A percentile compares a stretch with the other conserved stretches of the same genome.
Evolutionary conservation across 2,329 filamentous ascomycete genomes (phyloP).

Genomic region (Zasmidium citrigriseum): DNA sequence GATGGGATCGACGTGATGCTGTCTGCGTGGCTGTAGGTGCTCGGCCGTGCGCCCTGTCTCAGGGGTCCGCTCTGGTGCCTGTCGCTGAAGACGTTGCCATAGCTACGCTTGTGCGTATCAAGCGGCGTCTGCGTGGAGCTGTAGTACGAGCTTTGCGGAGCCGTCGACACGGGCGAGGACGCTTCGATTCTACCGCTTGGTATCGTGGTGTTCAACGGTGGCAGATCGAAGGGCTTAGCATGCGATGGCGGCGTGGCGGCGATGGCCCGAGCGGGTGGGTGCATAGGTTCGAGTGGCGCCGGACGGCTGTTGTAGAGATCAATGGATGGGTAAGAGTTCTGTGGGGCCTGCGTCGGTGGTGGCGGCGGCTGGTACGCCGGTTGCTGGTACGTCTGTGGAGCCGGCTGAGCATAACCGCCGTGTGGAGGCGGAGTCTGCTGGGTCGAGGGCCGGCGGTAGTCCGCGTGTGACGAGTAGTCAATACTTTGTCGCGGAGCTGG

Average conservation of each 20-base stretch:
- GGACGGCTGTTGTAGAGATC: constrained; percentile 23
- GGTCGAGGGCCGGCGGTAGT: constrained; percentile 45
- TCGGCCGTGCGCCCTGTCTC: constrained; percentile 47
- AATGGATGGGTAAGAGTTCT: constrained; percentile 24
- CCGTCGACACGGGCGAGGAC: constrained; percentile 46
- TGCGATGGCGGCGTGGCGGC: constrained; percentile 22
- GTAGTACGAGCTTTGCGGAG: constrained; percentile 32
- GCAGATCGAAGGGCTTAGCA: constrained; percentile 32
- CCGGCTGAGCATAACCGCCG: constrained; percentile 31
- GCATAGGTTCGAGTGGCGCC: constrained; percentile 26
- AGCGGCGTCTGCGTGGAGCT: constrained; percentile 11
- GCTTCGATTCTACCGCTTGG: constrained; percentile 40
- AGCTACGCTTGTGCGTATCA: constrained; percentile 48
- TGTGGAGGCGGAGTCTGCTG: constrained; percentile 39
- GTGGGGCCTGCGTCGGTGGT: constrained; percentile 15
- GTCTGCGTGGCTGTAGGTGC: constrained; percentile 16
- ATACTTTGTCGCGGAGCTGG: constrained; percentile 41
- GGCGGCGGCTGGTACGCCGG: constrained; percentile 20
- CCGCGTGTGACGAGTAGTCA: constrained; percentile 40
- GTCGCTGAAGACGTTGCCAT: constrained; percentile 45
- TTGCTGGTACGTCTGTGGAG: constrained; percentile 32
- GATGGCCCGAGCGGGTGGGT: constrained; percentile 28
- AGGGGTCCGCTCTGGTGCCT: constrained; percentile 46
- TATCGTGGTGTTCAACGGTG: constrained; percentile 44
- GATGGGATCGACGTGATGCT: constrained; percentile 9